Base-by-base conservation (phyloP, 139 green algal species). In the Coelastrella sp. region DNA sequence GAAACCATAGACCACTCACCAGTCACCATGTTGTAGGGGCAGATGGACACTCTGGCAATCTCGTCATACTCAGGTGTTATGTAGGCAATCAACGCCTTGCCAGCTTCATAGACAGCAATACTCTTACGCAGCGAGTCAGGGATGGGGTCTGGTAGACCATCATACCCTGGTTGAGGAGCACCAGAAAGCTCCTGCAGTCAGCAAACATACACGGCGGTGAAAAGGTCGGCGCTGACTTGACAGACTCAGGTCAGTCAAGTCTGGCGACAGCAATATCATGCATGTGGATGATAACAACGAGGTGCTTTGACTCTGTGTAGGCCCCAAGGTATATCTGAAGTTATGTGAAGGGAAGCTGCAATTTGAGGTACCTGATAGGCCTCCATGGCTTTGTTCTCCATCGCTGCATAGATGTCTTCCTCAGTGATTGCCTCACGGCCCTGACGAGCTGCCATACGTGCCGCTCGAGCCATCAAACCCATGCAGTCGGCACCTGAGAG, bases 21-120 rank as follows among this genome's bases (percentile, higher is more conserved):
- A 43, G 79, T 85, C 3, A 85, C 53, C 64, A 85, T 79, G 66
- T 85, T 85, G 37, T 86, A 81, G 5, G 81, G 81, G 81, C 81
- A 86, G 68, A 86, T 81, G 27, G 41, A 72, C 69, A 93, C 90
- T 63, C 90, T 76, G 6, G 87, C 88, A 43, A 93, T 85, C 72
- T 98, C 96, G 78, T 98, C 96, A 79, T 93, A 98, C 64, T 93
- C 76, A n/a, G 94, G 95, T 0, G 92, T 96, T 80, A 98, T 93
- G 89, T 93, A 95, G 9, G 90, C 96, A 3, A 96, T 51, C 11
- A 98, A 86, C 13, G 91, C 94, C 57, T 95, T 94, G 34, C 86
- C 94, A 2, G 94, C 95, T 90, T 98, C 93, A 88, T 98, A 98
- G 50, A 96, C 89, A 2, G 94, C 90, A 40, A 95, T 90, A 43